These are phyloP conservation scores for Mrakia hoshinonis DNA, from an alignment of 768 basidiomycete genomes.

Conservation along the genomic window DNA sequence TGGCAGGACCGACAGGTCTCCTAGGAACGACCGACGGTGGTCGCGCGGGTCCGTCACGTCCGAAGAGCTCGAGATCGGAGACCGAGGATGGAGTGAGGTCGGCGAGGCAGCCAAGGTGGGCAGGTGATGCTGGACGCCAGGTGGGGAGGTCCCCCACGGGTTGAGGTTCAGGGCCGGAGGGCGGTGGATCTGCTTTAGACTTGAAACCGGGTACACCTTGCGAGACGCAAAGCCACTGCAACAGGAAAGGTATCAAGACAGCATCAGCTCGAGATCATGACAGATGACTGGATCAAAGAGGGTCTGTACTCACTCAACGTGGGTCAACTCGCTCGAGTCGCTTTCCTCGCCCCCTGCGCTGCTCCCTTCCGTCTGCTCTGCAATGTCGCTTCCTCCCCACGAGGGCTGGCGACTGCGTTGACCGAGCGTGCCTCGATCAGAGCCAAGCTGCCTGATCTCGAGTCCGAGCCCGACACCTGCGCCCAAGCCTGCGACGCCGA, in stretches of 20 bases:
- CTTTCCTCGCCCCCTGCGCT: neutral
- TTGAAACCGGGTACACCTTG: neutral
- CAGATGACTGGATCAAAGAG: neutral
- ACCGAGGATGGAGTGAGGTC: neutral
- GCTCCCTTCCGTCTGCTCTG: neutral
- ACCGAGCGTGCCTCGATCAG: slow-evolving; percentile 2
- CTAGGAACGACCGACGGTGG: neutral
- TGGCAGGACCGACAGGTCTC: neutral
- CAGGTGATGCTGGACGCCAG: neutral
- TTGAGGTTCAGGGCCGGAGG: neutral
- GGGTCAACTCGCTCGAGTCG: neutral
- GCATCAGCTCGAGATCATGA: too few species aligned
- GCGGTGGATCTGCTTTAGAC: neutral
- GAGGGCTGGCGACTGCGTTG: neutral
- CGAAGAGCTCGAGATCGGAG: neutral
- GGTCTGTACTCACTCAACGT: neutral
- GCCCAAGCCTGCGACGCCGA: neutral
- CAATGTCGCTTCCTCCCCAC: neutral
- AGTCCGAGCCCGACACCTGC: neutral
- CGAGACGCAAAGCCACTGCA: too few species aligned
- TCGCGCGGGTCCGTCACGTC: neutral
- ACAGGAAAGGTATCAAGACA: too few species aligned
- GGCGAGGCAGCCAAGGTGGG: neutral
- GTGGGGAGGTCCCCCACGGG: neutral
- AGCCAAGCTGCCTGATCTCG: neutral